Evolutionary conservation across 2,329 filamentous ascomycete genomes (phyloP), one percentile per base, ranked within the genome.

Genomic region (Cordyceps cateniannulata): DNA sequence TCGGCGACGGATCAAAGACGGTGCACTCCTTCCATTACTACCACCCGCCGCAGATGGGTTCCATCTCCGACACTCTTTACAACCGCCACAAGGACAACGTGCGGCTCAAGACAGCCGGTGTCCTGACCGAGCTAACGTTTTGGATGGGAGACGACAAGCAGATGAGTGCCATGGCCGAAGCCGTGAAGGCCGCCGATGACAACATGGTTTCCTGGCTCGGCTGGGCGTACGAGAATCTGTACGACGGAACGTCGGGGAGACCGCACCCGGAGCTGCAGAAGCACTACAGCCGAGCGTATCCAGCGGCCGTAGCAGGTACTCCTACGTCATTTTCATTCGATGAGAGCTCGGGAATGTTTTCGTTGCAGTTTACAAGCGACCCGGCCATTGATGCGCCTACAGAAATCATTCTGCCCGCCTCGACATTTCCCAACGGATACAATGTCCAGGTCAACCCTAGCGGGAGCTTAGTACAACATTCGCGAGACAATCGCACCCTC

Each of bases 1-100:
- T 65, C 12, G 60, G 61, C 5, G 64, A 64, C 44, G 64, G 64
- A 3, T 61, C 63, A 27, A 63, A 63, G 27, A 58, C 63, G 14
- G 64, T 65, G 25, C 64, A 65, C n/a, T 65, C 64, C 1, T 65
- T 61, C 12, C 64, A 65, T 54, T 65, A 65, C 62, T 65, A 65
- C 62, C 49, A 22, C 40, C 64, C 64, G 24, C 64, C 64, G 25
- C 64, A 65, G 63, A 40, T 64, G 20, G 63, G 63, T 22, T 56
- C 62, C 45, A 63, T 64, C 45, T 57, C 63, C 44, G 24, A 42
- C 32, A 63, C 62, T 5, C 61, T 65, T 3, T 22, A 20, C 10
- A 63, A 64, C 55, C 63, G 64, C n/a, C 63, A 50, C 25, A 57
- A 49, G 54, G 64, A 65, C 29, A 65, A 57, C 25, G 60, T 58